Base-by-base conservation (phyloP, 1,284 basidiomycete genomes). In the Apiotrichum sp. region DNA sequence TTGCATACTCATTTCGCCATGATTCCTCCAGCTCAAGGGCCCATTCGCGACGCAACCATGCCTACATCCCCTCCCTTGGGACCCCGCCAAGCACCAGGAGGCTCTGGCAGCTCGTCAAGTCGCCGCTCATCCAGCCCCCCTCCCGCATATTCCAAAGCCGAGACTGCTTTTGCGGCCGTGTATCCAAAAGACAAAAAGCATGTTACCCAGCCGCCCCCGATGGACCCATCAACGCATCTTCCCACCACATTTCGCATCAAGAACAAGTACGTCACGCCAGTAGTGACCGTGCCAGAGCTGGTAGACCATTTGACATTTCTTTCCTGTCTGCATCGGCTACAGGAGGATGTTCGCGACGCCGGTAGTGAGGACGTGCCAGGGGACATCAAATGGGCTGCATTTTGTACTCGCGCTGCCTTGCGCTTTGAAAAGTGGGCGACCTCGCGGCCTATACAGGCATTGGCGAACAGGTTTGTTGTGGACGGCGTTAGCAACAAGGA, bases 291-390 rank as follows among this genome's bases (percentile, higher is more conserved):
- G 22, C 57, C 57, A 6, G 47, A 67, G 62, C 47, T 45, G 22
- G 56, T 55, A 35, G 50, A 64, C 50, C 65, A 67, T 53, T 53
- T 67, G n/a, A 61, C 52, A 4, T 61, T 67, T 51, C 59, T 67
- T 8, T 43, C 56, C 3, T 62, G 61, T 14, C 50, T 67, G 11
- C 55, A 56, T 31, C 41, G 55, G 2, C 47, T 64, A 36, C 62
- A 56, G 22, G 49, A 58, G 40, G 61, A 62, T 22, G 57, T 58
- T 32, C 56, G 57, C 46, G 54, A 52, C 10, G 53, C 57, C 11
- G 45, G 45, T 2, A 32, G 33, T 2, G 14, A 22, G 7, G 43
- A 40, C n/a, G 44, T 59, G 8, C 34, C 51, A 3, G 51, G 39
- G 6, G 61, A 62, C 14, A 50, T 60, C 32, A 55, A 58, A 38